These are phyloP conservation scores for Fusarium verrucosum DNA, from an alignment of 2,329 filamentous ascomycete genomes.

Conservation along the genomic window DNA sequence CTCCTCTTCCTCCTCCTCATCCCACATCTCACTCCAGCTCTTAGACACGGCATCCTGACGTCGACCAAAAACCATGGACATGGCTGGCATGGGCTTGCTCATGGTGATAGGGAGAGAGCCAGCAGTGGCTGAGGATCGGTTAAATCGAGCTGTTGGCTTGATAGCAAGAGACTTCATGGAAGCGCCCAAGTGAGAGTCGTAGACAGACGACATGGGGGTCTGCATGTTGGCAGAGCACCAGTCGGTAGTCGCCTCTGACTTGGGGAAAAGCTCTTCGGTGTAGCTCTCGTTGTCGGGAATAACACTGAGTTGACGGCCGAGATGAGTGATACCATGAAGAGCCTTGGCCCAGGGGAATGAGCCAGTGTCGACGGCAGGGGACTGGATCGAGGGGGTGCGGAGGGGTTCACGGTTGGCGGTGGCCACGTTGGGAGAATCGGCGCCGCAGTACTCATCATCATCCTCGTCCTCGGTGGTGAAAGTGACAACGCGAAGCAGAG, in stretches of 20 bases:
- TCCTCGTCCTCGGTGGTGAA: slow-evolving; percentile 95
- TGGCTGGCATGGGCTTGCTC: slow-evolving; percentile 77
- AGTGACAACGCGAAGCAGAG: slow-evolving; percentile 80
- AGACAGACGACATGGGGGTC: slow-evolving; percentile 81
- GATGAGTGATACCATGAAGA: slow-evolving; percentile 77
- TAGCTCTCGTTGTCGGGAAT: slow-evolving; percentile 85
- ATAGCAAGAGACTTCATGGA: slow-evolving; percentile 81
- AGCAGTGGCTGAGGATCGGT: slow-evolving; percentile 66
- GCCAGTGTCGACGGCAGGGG: slow-evolving; percentile 79
- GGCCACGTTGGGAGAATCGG: slow-evolving; percentile 78
- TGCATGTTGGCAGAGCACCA: slow-evolving; percentile 83
- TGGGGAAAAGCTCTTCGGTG: slow-evolving; percentile 84
- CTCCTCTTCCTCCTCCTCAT: slow-evolving; percentile 83
- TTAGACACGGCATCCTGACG: slow-evolving; percentile 86
- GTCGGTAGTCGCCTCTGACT: slow-evolving; percentile 75
- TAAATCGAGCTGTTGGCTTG: slow-evolving; percentile 51
- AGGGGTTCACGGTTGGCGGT: slow-evolving; percentile 94
- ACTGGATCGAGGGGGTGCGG: slow-evolving; percentile 93
- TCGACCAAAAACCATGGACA: slow-evolving; percentile 82
- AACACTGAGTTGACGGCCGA: slow-evolving; percentile 84
- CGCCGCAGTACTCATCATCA: slow-evolving; percentile 91
- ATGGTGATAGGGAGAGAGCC: slow-evolving; percentile 82
- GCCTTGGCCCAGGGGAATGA: slow-evolving; percentile 97
- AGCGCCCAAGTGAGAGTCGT: slow-evolving; percentile 82
- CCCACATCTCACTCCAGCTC: slow-evolving; percentile 99